Percentiles rank a stretch among this genome's conserved stretches.
Conservation (phyloP, 2,329 filamentous ascomycete species). For the Nakataea oryzae region DNA sequence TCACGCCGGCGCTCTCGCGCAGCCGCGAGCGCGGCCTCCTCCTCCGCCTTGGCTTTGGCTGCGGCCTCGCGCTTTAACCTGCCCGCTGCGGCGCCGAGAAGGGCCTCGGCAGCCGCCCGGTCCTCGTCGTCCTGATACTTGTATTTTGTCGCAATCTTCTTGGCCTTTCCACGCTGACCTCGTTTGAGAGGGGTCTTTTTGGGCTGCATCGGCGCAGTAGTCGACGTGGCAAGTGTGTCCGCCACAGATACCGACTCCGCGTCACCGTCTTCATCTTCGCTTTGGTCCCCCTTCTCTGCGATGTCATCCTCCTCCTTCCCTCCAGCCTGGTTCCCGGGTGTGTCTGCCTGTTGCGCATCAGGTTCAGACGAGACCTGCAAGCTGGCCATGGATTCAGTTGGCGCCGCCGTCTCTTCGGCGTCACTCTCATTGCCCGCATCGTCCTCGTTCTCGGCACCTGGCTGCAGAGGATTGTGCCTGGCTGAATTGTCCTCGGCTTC, state of each 20-base stretch:
- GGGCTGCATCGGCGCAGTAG: slow-evolving; percentile 18
- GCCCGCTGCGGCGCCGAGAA: slow-evolving; percentile 70
- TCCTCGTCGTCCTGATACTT: slow-evolving; percentile 93
- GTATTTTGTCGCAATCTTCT: slow-evolving; percentile 84
- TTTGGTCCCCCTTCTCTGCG: slow-evolving; percentile 16
- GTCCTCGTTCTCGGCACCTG: slow-evolving; percentile 9
- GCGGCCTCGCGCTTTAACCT: slow-evolving; percentile 60
- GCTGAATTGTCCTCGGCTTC: slow-evolving; percentile 11
- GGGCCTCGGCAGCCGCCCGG: slow-evolving; percentile 66
- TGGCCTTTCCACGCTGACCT: slow-evolving; percentile 72
- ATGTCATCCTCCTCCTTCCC: slow-evolving; percentile 13
- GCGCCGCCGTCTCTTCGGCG: slow-evolving; percentile 7
- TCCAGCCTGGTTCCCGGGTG: slow-evolving; percentile 2
- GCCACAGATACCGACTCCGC: slow-evolving; percentile 10
- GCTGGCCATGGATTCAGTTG: slow-evolving; percentile 12
- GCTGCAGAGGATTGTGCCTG: slow-evolving; percentile 26
- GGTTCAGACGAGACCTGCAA: slow-evolving; percentile 11
- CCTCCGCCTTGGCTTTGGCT: slow-evolving; percentile 53
- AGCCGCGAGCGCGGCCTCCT: slow-evolving; percentile 62
- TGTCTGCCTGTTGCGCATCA: slow-evolving; percentile 12
- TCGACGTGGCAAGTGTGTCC: slow-evolving; percentile 8
- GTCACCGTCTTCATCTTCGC: slow-evolving; percentile 20
- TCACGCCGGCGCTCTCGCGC: slow-evolving; percentile 65
- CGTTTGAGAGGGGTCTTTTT: slow-evolving; percentile 48
- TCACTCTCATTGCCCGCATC: slow-evolving; percentile 14